These are phyloP conservation scores for Puccinia novopanici DNA, from an alignment of 1,284 basidiomycete species.

Conservation along the genomic window DNA sequence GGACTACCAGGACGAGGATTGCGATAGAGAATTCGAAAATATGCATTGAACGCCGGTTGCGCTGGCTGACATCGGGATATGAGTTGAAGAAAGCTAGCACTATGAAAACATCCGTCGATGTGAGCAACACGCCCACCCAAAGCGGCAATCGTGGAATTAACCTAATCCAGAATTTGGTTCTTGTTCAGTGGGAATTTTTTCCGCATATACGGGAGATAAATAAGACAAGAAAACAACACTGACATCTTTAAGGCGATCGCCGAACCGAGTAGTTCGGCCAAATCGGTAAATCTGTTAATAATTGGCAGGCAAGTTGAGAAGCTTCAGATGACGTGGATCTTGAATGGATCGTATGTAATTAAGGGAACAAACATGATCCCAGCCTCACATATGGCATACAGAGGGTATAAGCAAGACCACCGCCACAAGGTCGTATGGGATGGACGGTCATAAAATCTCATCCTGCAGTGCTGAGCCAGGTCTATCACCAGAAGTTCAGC, in stretches of 20 bases:
- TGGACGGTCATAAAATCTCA: constrained; percentile 66
- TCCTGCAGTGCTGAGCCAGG: constrained; percentile 56
- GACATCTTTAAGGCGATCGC: constrained; percentile 75
- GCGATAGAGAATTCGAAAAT: constrained; percentile 71
- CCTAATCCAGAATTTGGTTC: constrained; percentile 55
- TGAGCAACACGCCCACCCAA: constrained; percentile 79
- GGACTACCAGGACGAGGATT: constrained; percentile 71
- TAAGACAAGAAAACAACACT: constrained; percentile 43
- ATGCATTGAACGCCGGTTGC: constrained; percentile 57
- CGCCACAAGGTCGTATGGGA: constrained; percentile 67
- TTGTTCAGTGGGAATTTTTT: too few species aligned
- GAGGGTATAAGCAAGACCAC: constrained; percentile 70
- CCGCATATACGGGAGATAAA: neutral
- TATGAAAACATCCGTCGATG: constrained; percentile 78
- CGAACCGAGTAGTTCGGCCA: constrained; percentile 67
- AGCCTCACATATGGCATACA: constrained; percentile 68
- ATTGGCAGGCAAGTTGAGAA: neutral
- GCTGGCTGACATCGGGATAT: constrained; percentile 54
- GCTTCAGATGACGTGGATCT: neutral
- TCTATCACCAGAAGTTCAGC: too few species aligned
- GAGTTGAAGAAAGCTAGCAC: constrained; percentile 63
- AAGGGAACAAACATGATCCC: constrained; percentile 72
- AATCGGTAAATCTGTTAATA: constrained; percentile 61
- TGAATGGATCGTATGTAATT: neutral
- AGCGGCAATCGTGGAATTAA: constrained; percentile 77